phyloP scores from a whole-genome alignment of 345 rosid species.

The Stellera chamaejasme region DNA sequence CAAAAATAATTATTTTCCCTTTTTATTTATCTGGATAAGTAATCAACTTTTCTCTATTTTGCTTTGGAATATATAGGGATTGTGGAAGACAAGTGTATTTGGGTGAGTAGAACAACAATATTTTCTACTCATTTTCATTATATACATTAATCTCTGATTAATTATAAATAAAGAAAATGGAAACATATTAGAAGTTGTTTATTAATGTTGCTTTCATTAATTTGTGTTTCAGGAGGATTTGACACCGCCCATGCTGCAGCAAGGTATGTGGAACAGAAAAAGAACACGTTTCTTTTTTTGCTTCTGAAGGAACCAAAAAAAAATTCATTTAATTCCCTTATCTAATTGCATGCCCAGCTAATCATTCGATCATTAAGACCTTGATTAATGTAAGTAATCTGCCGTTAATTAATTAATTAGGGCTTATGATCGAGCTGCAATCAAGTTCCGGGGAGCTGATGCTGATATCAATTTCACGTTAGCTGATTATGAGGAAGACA shows the following conservation, averaged over 20 bases:
- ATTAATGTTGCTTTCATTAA: neutral
- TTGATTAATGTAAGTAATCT: too few relatives aligned
- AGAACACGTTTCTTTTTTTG: neutral
- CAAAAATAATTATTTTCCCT: neutral
- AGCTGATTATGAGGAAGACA: conserved; percentile 48
- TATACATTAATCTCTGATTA: too few relatives aligned
- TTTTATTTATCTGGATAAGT: neutral
- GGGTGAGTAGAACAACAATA: conserved; percentile 23
- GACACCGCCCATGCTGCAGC: conserved; percentile 98
- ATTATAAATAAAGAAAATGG: too few relatives aligned
- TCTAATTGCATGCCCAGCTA: too few relatives aligned
- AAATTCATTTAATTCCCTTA: neutral
- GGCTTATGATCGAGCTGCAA: conserved; percentile 73
- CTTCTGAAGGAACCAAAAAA: neutral
- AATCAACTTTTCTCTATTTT: neutral
- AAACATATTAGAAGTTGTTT: neutral
- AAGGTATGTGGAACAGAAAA: conserved; percentile 30
- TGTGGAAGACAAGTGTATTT: conserved; percentile 73
- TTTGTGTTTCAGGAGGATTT: conserved; percentile 61
- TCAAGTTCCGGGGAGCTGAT: conserved; percentile 62
- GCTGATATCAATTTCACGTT: conserved; percentile 58
- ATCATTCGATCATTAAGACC: too few relatives aligned
- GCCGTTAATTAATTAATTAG: conserved; percentile 16
- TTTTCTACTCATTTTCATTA: too few relatives aligned
- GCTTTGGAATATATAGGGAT: conserved; percentile 36